Base-by-base conservation (phyloP, 139 green algal species). In the Micromonas commoda region DNA sequence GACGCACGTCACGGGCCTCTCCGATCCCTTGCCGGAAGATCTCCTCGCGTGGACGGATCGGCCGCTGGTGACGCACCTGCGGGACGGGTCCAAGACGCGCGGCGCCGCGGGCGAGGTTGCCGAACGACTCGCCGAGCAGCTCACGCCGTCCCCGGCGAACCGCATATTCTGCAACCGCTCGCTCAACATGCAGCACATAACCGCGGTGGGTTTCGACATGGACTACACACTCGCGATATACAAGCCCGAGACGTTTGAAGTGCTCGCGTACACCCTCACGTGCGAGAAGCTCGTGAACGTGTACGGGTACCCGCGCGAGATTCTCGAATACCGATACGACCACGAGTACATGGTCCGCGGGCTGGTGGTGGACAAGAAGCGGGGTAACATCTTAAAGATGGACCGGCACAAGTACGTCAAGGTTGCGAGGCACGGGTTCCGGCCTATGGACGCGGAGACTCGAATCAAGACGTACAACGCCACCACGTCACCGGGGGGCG, bases 371-470 rank as follows among this genome's bases (percentile, higher is more conserved):
- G 82, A 87, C 72, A 88, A 86, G 88, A 81, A 87, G 72, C 74
- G 92, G 2, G 91, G 91, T 35, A 96, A 96, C 83, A 85, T 93
- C 16, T 63, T 95, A n/a, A 93, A 94, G 83, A 89, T 97, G 29
- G 92, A 96, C 84, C 71, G 92, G 0, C 94, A 97, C 90, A 97
- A 97, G 80, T 99, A 99, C 77, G 94, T 97, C 13, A 99, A 99
- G 88, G 64, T 98, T 2, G 94, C 92, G 0, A 96, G 94, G 80
- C 95, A 99, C 77, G 95, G 95, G 37, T 97, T 97, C 80, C 33
- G 32, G n/a, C 52, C 81, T 70, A 85, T 99, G 34, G 80, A 66
- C 0, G 71, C 87, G 0, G 86, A 93, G 20, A 82, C 93, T 61
- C 85, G 93, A 16, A 71, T 88, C 39, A 64, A 60, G 35, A 88